Base-by-base conservation (phyloP, 148 eudicot species). In the Polygonum maritimum region DNA sequence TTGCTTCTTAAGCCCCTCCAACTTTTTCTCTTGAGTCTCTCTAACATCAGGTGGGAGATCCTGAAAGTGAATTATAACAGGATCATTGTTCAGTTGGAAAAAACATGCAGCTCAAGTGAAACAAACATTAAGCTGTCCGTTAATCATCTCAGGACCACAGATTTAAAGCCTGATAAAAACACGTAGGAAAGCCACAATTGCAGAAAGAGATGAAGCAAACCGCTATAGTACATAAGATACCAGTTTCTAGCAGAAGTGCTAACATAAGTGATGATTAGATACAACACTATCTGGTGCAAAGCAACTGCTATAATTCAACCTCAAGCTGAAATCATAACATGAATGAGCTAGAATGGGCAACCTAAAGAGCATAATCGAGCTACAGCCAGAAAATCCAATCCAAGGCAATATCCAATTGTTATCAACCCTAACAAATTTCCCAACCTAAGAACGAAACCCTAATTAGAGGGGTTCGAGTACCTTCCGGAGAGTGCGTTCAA, bases 1-100 rank as follows among this genome's bases (percentile, higher is more conserved):
- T 79, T 92, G 97, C 78, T 87, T 90, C 85, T 89, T 92, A 71
- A 92, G 89, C 55, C 83, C 94, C 65, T 88, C 96, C 76, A 95
- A 78, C 83, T 95, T 95, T 84, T 84, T 83, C 77, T 82, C 87
- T 82, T 88, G 94, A 75, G 92, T 91, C 74, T 87, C 92, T 86
- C 79, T 92, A 48, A 89, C 82, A 79, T 95, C 92, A 82, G 86
- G 81, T 10, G 94, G 91, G 80, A 92, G 89, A 76, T 90, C 99
- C 99, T 95, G 76, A 22, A 78, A 60, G 15, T 45, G 18, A 26
- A 21, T 19, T 67, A 44, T 41, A 26, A 26, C 14, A 63, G 62
- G 3, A 31, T 26, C 65, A 21, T 60, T 31, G 38, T 26, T 60
- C 4, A 26, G 69, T 31, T 26, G 8, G 10, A 21, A 19, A 13